These are phyloP conservation scores for Prunus mume DNA, from an alignment of 306 rosid species.

Conservation along the genomic window DNA sequence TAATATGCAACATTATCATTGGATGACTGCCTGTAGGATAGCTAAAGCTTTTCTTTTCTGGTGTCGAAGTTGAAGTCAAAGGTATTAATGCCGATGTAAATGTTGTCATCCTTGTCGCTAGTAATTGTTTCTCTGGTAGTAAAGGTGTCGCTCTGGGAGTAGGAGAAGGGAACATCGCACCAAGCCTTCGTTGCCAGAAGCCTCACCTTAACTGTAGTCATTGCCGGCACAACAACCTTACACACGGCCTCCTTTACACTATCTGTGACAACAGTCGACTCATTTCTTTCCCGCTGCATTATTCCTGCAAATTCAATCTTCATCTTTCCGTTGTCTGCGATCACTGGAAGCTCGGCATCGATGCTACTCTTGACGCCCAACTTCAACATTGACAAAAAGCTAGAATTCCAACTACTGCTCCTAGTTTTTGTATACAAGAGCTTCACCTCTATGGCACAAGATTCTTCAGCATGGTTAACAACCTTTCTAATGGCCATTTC, in stretches of 20 bases:
- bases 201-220: background rate
- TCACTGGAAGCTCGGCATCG: background rate
- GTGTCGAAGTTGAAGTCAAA: background rate
- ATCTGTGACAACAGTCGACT: background rate
- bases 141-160: background rate
- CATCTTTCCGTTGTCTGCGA: background rate
- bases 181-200: background rate
- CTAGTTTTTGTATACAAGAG: background rate
- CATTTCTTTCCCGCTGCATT: background rate
- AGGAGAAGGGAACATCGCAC: slow-evolving; percentile 9
- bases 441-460: background rate
- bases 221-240: background rate
- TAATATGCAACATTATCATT: too few species aligned
- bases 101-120: background rate
- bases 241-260: background rate
- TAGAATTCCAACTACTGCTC: background rate
- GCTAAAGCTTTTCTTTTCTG: background rate
- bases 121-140: background rate
- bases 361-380: background rate
- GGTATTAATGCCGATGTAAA: background rate
- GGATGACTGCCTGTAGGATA: too few species aligned
- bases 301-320: background rate
- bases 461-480: background rate
- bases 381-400: background rate
- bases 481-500: background rate